Percentiles rank a stretch among this genome's conserved stretches.
Conservation (phyloP, 345 rosid genomes). For the Acer yangbiense region DNA sequence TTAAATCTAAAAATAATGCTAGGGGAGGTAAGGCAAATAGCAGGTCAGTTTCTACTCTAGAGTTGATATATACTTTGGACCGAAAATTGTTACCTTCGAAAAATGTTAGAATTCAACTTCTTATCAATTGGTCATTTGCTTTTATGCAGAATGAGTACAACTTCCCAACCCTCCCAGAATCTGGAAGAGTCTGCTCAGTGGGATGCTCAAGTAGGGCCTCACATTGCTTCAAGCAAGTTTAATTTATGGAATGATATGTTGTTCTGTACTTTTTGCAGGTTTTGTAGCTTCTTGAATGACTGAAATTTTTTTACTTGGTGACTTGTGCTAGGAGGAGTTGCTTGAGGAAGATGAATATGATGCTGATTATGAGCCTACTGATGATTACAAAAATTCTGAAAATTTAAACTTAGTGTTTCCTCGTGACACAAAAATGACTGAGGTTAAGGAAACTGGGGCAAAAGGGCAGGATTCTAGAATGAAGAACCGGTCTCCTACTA, state of each 20-base stretch:
- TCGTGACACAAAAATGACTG: constrained; percentile 21
- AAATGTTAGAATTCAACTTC: too few species aligned
- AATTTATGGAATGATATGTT: too few species aligned
- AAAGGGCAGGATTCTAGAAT: constrained; percentile 20
- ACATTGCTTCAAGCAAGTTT: too few species aligned
- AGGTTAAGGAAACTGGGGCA: constrained; percentile 20
- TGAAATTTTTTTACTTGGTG: constrained; percentile 6
- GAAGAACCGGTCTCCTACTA: constrained; percentile 20
- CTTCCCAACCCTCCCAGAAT: constrained; percentile 27
- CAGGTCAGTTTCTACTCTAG: too few species aligned
- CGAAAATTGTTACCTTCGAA: too few species aligned
- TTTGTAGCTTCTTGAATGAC: constrained; percentile 11
- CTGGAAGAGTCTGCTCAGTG: constrained; percentile 34
- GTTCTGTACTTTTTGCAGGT: neutral
- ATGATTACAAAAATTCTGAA: constrained; percentile 32
- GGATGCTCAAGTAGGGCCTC: constrained; percentile 44
- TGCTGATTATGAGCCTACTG: constrained; percentile 35
- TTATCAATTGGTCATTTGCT: constrained; percentile 5
- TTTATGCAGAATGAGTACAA: constrained; percentile 34
- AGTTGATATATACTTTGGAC: too few species aligned
- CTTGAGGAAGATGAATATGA: constrained; percentile 34
- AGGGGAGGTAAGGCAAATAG: too few species aligned
- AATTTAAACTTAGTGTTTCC: constrained; percentile 21
- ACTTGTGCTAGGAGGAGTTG: constrained; percentile 33
- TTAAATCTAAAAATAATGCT: too few species aligned